phyloP scores from a whole-genome alignment of 2,329 filamentous ascomycete genomes.

The Cercospora sp. region DNA sequence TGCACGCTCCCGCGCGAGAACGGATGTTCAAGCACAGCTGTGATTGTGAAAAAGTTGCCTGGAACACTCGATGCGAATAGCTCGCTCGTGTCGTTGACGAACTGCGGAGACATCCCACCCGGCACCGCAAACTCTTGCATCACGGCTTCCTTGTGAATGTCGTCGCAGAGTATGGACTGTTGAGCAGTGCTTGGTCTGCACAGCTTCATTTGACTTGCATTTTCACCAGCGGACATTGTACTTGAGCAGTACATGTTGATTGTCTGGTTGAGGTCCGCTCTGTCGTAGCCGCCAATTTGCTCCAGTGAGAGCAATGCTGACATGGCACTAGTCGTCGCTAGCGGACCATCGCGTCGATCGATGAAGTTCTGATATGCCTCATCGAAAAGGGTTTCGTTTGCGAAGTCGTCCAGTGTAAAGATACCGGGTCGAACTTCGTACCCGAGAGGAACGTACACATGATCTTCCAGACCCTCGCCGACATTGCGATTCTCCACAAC shows the following conservation, averaged over 20 bases:
- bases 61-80: slow-evolving; percentile 30
- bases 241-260: slow-evolving; percentile 10
- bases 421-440: slow-evolving; percentile 31
- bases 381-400: slow-evolving; percentile 4
- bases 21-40: slow-evolving; percentile 54
- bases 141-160: slow-evolving; percentile 23
- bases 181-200: neutral
- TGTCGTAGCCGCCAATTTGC: slow-evolving; percentile 13
- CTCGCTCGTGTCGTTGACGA: slow-evolving; percentile 30
- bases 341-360: slow-evolving; percentile 9
- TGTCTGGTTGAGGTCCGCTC: neutral
- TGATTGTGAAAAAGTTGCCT: slow-evolving; percentile 56
- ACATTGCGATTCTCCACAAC: slow-evolving; percentile 27
- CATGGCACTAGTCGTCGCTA: slow-evolving; percentile 7
- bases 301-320: slow-evolving; percentile 20
- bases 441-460: slow-evolving; percentile 21
- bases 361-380: slow-evolving; percentile 8
- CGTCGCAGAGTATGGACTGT: slow-evolving; percentile 22
- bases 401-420: slow-evolving; percentile 13
- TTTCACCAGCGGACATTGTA: neutral
- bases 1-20: slow-evolving; percentile 49
- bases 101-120: slow-evolving; percentile 29
- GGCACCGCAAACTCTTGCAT: slow-evolving; percentile 30
- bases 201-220: neutral
- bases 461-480: slow-evolving; percentile 26